These are phyloP conservation scores for Hypoxylon subgilvum DNA, from an alignment of 495 filamentous ascomycete genomes.

Conservation along the genomic window DNA sequence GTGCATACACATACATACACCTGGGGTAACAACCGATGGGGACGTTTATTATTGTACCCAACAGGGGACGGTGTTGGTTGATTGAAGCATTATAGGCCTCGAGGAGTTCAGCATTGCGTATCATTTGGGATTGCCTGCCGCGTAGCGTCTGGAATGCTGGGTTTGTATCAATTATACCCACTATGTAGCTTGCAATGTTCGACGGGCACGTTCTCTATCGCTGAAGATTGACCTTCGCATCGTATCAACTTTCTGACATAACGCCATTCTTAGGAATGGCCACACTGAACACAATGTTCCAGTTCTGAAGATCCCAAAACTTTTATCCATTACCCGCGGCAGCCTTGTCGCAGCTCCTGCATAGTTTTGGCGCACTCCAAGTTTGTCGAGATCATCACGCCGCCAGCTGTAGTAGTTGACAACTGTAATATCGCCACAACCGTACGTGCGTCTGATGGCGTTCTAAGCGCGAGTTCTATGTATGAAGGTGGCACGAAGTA, in stretches of 20 bases:
- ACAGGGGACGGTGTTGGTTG: slow-evolving; percentile 11
- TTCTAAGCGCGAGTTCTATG: slow-evolving; percentile 8
- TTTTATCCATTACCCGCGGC: slow-evolving; percentile 14
- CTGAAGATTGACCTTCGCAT: not conserved
- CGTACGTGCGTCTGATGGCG: not conserved
- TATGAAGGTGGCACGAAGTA: slow-evolving; percentile 22
- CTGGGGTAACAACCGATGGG: slow-evolving; percentile 26
- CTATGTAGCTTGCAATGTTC: slow-evolving; percentile 14
- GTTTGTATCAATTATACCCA: slow-evolving; percentile 8
- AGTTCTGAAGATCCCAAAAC: slow-evolving; percentile 14
- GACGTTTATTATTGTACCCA: slow-evolving; percentile 7
- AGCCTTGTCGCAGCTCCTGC: slow-evolving; percentile 14
- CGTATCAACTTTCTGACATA: not conserved
- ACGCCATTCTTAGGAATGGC: not conserved
- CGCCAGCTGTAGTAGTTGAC: not conserved
- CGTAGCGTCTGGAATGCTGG: slow-evolving; percentile 14
- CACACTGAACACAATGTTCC: slow-evolving; percentile 2
- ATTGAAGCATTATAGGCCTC: slow-evolving; percentile 29
- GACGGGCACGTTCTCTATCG: slow-evolving; percentile 8
- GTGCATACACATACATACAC: slow-evolving; percentile 14
- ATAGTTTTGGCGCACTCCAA: slow-evolving; percentile 1
- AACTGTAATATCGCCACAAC: slow-evolving; percentile 12
- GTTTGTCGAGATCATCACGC: slow-evolving; percentile 18
- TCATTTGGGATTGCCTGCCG: slow-evolving; percentile 20
- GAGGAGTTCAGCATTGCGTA: slow-evolving; percentile 27